Conservation (phyloP, 352 stramenopile genomes). For the Phytopythium helicoides region DNA sequence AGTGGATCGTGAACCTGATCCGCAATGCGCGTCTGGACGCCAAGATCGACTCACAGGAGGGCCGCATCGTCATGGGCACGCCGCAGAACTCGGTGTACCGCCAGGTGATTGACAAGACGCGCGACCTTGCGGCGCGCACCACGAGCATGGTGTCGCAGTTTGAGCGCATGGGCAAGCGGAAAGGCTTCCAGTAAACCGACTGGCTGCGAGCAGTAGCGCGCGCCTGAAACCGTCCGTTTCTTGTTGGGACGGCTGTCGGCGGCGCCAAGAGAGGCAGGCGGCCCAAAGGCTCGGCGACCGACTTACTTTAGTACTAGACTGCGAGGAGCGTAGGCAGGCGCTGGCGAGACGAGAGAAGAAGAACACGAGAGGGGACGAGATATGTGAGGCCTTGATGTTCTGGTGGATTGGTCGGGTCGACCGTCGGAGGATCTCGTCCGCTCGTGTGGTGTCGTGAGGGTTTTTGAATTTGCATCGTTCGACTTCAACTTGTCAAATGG, state of each 20-base stretch:
- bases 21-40: conserved; percentile 95
- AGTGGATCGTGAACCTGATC: conserved; percentile 99
- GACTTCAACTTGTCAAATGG: too few species aligned
- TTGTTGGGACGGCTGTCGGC: too few species aligned
- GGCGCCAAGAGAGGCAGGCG: too few species aligned
- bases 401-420: too few species aligned
- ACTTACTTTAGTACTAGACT: conserved; percentile 8
- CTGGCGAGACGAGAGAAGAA: background rate
- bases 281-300: too few species aligned
- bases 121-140: conserved; percentile 93
- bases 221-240: too few species aligned
- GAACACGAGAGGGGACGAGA: background rate
- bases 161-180: conserved; percentile 82
- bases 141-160: conserved; percentile 86
- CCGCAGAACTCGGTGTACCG: conserved; percentile 93
- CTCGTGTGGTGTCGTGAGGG: too few species aligned
- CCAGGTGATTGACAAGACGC: conserved; percentile 97
- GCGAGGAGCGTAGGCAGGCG: conserved; percentile 9
- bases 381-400: too few species aligned
- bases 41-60: conserved; percentile 98
- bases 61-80: conserved; percentile 97
- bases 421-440: too few species aligned
- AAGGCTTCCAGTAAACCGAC: conserved; percentile 71
- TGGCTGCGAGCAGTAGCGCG: too few species aligned
- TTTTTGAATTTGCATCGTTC: too few species aligned